phyloP scores from a whole-genome alignment of 2,329 filamentous ascomycete species.

The Chaetomium strumarium region DNA sequence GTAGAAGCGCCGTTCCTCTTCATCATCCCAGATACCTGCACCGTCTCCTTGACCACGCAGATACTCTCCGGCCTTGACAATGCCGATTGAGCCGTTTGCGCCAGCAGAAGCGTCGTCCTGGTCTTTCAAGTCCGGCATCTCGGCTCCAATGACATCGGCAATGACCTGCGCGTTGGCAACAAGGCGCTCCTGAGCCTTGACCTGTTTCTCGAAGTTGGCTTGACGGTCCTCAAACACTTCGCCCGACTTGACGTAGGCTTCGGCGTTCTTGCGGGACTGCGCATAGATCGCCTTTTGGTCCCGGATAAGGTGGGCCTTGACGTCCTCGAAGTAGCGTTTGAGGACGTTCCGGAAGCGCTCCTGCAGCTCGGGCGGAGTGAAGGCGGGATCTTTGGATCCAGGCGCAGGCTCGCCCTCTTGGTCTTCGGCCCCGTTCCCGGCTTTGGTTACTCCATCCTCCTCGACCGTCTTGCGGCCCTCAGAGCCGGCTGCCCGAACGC shows the following conservation, averaged over 20 bases:
- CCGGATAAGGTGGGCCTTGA: conserved; percentile 80
- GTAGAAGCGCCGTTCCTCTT: conserved; percentile 96
- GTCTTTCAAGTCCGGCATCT: conserved; percentile 91
- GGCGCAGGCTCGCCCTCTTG: conserved; percentile 42
- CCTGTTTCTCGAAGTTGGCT: conserved; percentile 87
- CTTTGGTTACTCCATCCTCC: conserved; percentile 65
- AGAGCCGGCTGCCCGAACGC: conserved; percentile 62
- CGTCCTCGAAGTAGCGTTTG: conserved; percentile 84
- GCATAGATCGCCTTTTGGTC: conserved; percentile 84
- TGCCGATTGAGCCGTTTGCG: conserved; percentile 74
- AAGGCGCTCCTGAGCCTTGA: conserved; percentile 87
- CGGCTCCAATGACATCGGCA: conserved; percentile 77
- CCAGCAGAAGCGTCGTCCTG: conserved; percentile 63
- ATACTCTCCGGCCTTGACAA: conserved; percentile 92
- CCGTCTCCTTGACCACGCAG: conserved; percentile 84
- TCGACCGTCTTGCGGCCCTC: conserved; percentile 81
- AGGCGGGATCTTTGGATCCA: conserved; percentile 59
- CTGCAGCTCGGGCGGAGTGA: conserved; percentile 70
- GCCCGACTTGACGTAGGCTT: conserved; percentile 96
- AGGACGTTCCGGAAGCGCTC: conserved; percentile 83
- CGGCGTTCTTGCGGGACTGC: conserved; percentile 90
- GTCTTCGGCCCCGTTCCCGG: conserved; percentile 37
- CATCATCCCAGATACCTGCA: conserved; percentile 96
- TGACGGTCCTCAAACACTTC: conserved; percentile 98
- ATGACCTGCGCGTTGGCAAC: conserved; percentile 85